These are phyloP conservation scores for Eutypella sp. DNA, from an alignment of 2,329 filamentous ascomycete genomes.

Conservation along the genomic window DNA sequence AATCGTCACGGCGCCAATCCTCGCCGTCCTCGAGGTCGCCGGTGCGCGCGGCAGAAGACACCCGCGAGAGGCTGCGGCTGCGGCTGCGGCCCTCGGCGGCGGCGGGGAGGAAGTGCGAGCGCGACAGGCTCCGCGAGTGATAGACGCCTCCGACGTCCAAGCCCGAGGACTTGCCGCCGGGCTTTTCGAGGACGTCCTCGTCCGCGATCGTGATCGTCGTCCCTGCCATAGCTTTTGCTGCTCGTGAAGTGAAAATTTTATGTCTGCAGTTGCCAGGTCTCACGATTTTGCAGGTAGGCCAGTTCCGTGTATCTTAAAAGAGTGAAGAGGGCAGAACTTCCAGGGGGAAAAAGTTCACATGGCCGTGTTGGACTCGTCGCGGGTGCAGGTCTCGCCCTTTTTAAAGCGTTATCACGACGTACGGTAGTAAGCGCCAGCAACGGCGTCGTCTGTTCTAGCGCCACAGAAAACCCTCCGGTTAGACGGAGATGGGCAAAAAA, in stretches of 20 bases:
- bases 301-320: too few relatives aligned
- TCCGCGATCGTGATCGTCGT: constrained; percentile 25
- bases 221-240: constrained; percentile 13
- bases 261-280: too few relatives aligned
- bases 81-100: too few relatives aligned
- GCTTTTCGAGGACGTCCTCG: constrained; percentile 20
- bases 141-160: constrained; percentile 27
- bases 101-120: constrained; percentile 14
- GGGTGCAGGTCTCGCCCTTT: too few relatives aligned
- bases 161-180: constrained; percentile 9
- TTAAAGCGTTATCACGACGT: too few relatives aligned
- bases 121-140: constrained; percentile 26
- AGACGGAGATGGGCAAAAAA: too few relatives aligned
- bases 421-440: too few relatives aligned
- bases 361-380: too few relatives aligned
- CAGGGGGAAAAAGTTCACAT: too few relatives aligned
- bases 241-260: not conserved
- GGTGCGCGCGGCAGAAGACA: constrained; percentile 17
- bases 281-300: not conserved
- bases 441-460: too few relatives aligned
- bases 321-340: too few relatives aligned
- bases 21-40: constrained; percentile 28
- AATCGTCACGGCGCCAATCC: constrained; percentile 27
- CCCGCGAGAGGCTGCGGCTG: constrained; percentile 19
- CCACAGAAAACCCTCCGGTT: too few relatives aligned